These are phyloP conservation scores for Penicillium sp. DNA, from an alignment of 2,329 filamentous ascomycete species.

Conservation along the genomic window DNA sequence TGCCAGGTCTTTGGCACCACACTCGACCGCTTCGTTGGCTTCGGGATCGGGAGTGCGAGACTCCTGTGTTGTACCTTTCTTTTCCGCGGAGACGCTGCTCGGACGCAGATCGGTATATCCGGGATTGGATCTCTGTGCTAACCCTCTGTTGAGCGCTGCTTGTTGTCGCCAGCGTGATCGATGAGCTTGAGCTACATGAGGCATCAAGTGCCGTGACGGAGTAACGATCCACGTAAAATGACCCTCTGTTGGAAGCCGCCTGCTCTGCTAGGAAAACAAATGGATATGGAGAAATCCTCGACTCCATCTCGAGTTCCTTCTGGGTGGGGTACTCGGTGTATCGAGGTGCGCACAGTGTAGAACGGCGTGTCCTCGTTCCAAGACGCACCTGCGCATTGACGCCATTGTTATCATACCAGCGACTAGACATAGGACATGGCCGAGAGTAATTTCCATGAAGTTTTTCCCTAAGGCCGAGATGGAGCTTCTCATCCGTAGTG, in stretches of 20 bases:
- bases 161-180: conserved; percentile 3
- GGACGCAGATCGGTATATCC: conserved; percentile 12
- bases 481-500: conserved; percentile 10
- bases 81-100: conserved; percentile 5
- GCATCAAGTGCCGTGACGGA: conserved; percentile 7
- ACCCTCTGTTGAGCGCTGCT: conserved; percentile 1
- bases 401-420: conserved; percentile 16
- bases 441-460: conserved; percentile 14
- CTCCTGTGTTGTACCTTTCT: not conserved
- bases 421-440: conserved; percentile 9
- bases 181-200: conserved; percentile 1
- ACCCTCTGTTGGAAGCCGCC: conserved; percentile 1
- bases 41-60: conserved; percentile 14
- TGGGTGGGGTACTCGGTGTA: conserved; percentile 19
- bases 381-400: conserved; percentile 5
- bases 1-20: conserved; percentile 18
- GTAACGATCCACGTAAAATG: conserved; percentile 12
- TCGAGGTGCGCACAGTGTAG: conserved; percentile 24
- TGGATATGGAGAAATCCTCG: not conserved
- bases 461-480: conserved; percentile 19
- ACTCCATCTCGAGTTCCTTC: not conserved
- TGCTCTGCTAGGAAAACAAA: conserved; percentile 1
- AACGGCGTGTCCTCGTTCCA: conserved; percentile 15
- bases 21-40: conserved; percentile 12
- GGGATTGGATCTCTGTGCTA: not conserved